Conservation (phyloP, 1,284 basidiomycete genomes). For the Rhodotorula sp. region DNA sequence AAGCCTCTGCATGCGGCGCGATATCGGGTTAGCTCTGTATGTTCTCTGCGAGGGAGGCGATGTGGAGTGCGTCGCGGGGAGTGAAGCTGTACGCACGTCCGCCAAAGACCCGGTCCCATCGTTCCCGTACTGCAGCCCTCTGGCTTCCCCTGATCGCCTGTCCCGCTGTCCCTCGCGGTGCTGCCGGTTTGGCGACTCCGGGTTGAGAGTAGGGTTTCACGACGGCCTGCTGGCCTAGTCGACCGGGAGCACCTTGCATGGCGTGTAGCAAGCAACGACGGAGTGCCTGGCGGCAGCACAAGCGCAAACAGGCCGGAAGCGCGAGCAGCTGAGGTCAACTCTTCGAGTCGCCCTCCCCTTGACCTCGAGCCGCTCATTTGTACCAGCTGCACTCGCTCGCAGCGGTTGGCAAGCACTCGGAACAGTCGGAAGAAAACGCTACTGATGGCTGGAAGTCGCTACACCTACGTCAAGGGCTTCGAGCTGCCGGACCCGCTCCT, state of each 20-base stretch:
- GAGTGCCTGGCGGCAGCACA: too few relatives aligned
- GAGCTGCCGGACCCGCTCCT: conserved; percentile 84
- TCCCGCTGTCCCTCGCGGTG: background rate
- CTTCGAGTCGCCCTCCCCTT: background rate
- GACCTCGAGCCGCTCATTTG: background rate
- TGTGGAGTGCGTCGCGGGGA: background rate
- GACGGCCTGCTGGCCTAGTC: background rate
- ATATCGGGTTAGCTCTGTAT: background rate
- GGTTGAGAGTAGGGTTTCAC: conserved; percentile 7
- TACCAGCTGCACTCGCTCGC: background rate
- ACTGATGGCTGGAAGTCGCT: conserved; percentile 84
- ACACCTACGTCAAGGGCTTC: conserved; percentile 84
- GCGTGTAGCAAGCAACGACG: background rate
- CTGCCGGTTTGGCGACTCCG: background rate
- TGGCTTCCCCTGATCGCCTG: background rate
- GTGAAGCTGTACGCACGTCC: conserved; percentile 10
- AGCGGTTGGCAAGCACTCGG: background rate
- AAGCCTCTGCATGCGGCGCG: conserved; percentile 13
- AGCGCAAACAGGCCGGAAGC: too few relatives aligned
- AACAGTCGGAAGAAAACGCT: background rate
- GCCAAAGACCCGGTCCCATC: conserved; percentile 16
- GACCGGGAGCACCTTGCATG: background rate
- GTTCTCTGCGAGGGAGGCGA: too few relatives aligned
- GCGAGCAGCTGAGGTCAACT: background rate
- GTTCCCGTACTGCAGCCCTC: background rate